Conservation (phyloP, 1,284 basidiomycete species). For the Xerocomus amazonicus region DNA sequence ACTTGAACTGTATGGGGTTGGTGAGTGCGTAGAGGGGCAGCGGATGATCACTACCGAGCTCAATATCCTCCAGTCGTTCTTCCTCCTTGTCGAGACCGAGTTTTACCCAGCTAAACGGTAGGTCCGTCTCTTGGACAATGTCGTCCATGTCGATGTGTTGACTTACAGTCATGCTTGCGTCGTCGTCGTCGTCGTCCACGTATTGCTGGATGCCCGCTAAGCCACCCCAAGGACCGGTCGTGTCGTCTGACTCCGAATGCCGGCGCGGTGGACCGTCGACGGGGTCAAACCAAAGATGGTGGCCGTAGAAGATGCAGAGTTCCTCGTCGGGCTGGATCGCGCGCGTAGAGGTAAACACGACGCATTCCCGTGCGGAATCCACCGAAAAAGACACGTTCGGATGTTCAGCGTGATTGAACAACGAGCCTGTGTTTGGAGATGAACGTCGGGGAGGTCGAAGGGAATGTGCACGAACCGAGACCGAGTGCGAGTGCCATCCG, state of each 20-base stretch:
- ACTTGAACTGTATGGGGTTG: conserved; percentile 43
- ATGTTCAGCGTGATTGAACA: conserved; percentile 73
- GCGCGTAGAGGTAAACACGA: conserved; percentile 61
- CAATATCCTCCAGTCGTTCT: conserved; percentile 56
- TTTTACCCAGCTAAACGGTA: conserved; percentile 63
- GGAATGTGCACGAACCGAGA: conserved; percentile 55
- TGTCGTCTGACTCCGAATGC: conserved; percentile 33
- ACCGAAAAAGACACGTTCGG: conserved; percentile 74
- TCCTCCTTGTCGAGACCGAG: conserved; percentile 51
- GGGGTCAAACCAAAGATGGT: conserved; percentile 60
- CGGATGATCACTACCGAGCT: conserved; percentile 41
- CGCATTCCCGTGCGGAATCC: conserved; percentile 53
- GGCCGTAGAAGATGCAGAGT: conserved; percentile 76
- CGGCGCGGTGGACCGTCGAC: conserved; percentile 24
- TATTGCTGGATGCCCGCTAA: conserved; percentile 34
- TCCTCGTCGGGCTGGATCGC: conserved; percentile 63
- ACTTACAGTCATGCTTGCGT: background rate
- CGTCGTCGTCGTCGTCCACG: conserved; percentile 21
- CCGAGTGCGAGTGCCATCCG: conserved; percentile 87
- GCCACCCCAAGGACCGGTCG: conserved; percentile 39
- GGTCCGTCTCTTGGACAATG: conserved; percentile 48
- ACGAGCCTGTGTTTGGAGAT: conserved; percentile 45
- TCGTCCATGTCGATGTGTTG: conserved; percentile 31
- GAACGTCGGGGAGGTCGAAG: background rate
- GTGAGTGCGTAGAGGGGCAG: background rate